These are phyloP conservation scores for Mallotus repandus DNA, from an alignment of 441 rosid genomes.

Conservation along the genomic window DNA sequence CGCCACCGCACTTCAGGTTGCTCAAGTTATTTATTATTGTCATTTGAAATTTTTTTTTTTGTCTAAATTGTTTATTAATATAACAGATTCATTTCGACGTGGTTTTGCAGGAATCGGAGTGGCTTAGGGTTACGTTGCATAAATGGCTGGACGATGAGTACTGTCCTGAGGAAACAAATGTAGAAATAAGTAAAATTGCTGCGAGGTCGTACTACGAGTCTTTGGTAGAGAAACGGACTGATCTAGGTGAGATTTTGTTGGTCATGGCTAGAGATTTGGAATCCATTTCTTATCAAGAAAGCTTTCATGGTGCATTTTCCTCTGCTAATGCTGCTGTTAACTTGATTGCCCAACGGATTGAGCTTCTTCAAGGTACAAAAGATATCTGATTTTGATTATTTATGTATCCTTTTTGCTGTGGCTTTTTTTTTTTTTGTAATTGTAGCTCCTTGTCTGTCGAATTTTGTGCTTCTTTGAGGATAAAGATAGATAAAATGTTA, in stretches of 20 bases:
- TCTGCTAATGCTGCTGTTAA: constrained; percentile 75
- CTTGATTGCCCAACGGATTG: constrained; percentile 60
- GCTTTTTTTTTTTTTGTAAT: no score
- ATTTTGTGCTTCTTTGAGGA: no score
- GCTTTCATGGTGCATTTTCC: constrained; percentile 92
- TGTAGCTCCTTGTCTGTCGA: no score
- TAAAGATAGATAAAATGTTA: no score
- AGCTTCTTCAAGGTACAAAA: constrained; percentile 22
- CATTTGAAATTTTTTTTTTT: background rate
- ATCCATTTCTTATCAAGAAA: constrained; percentile 73
- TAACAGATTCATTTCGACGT: background rate
- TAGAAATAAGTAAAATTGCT: constrained; percentile 72
- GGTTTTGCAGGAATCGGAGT: constrained; percentile 63
- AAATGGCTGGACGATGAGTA: constrained; percentile 95
- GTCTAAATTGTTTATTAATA: background rate
- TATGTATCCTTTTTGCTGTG: no score
- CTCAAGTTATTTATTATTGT: background rate
- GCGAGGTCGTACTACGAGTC: constrained; percentile 53
- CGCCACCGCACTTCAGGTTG: constrained; percentile 66
- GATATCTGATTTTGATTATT: no score
- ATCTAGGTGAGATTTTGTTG: constrained; percentile 73
- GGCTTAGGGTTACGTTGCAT: constrained; percentile 74
- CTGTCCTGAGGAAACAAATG: constrained; percentile 91
- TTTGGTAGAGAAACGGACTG: constrained; percentile 52
- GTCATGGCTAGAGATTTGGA: constrained; percentile 69